Percentiles rank a stretch among this genome's conserved stretches.
These are phyloP conservation scores for Aspergillus hortae DNA, from an alignment of 2,329 filamentous ascomycete genomes.

Conservation along the genomic window DNA sequence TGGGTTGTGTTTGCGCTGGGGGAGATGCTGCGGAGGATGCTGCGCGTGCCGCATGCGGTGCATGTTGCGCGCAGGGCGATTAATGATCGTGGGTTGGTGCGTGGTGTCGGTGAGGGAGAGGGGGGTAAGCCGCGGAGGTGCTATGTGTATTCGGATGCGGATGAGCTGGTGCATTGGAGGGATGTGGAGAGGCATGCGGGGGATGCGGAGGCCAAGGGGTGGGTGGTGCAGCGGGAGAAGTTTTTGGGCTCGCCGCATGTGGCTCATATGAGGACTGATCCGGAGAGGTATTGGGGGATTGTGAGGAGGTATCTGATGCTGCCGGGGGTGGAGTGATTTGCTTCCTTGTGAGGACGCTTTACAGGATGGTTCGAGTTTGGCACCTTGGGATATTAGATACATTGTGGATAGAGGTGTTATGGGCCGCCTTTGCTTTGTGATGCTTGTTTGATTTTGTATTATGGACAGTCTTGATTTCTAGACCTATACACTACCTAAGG, in stretches of 20 bases:
- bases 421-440: no score
- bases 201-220: conserved; percentile 29
- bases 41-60: conserved; percentile 22
- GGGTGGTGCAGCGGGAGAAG: conserved; percentile 32
- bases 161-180: conserved; percentile 33
- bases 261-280: conserved; percentile 37
- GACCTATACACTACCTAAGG: no score
- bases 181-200: conserved; percentile 37
- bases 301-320: conserved; percentile 23
- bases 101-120: conserved; percentile 5
- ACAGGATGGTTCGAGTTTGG: no score
- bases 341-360: not conserved
- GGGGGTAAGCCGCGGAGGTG: conserved; percentile 17
- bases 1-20: conserved; percentile 17
- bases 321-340: not conserved
- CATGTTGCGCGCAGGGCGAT: conserved; percentile 25
- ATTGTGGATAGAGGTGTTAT: no score
- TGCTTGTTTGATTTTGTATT: no score
- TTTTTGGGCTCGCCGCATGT: conserved; percentile 39
- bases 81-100: conserved; percentile 28
- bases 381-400: no score
- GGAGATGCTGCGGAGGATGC: conserved; percentile 16
- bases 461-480: no score
- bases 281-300: conserved; percentile 38
- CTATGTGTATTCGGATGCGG: conserved; percentile 40